phyloP scores from a whole-genome alignment of 2,329 filamentous ascomycete species.

The Colletotrichum gloeosporioides region DNA sequence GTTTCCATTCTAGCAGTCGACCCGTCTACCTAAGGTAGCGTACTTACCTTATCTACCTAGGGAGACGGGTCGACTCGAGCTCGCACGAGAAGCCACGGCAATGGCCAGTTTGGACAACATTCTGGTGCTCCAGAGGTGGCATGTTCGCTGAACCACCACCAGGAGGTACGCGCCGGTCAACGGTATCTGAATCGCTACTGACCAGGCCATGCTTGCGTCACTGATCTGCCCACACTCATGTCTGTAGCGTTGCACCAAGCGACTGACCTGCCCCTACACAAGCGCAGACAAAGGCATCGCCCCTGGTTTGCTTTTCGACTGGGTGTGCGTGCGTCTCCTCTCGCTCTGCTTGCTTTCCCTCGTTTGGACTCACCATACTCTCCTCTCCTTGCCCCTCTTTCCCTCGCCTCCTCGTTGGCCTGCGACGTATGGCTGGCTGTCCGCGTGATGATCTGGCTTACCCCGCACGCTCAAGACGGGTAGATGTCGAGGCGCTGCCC shows the following conservation, averaged over 20 bases:
- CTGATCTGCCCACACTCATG: constrained; percentile 10
- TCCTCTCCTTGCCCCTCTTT: background rate
- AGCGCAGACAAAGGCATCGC: background rate
- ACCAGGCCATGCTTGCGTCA: constrained; percentile 17
- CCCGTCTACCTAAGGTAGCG: background rate
- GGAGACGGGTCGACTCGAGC: background rate
- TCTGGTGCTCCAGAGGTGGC: background rate
- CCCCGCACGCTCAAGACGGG: constrained; percentile 21
- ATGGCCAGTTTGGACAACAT: background rate
- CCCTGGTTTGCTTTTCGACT: background rate
- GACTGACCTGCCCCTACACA: background rate
- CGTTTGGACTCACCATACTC: background rate
- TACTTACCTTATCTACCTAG: background rate
- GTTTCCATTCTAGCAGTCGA: background rate
- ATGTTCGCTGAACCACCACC: background rate
- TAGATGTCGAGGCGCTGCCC: constrained; percentile 12
- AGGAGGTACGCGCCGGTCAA: background rate
- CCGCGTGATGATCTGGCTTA: constrained; percentile 24
- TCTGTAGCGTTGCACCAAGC: constrained; percentile 11
- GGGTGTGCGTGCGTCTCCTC: background rate
- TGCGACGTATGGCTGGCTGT: constrained; percentile 10
- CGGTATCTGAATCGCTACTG: background rate
- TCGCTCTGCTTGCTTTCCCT: background rate
- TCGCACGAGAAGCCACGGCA: background rate
- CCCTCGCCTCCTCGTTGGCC: background rate